These are phyloP conservation scores for Calocybe gangraenosa DNA, from an alignment of 768 basidiomycete genomes.

Conservation along the genomic window DNA sequence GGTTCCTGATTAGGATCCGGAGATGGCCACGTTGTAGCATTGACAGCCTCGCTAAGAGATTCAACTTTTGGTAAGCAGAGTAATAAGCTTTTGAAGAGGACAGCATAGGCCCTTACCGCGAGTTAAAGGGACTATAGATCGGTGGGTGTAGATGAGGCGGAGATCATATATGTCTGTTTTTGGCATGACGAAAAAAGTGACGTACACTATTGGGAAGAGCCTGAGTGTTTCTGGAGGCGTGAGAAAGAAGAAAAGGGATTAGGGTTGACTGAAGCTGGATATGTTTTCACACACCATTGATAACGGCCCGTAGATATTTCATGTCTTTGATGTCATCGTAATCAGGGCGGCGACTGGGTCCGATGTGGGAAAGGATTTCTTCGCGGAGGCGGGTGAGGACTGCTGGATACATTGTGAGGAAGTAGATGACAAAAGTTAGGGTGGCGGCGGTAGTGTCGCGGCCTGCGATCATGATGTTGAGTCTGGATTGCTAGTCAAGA, in stretches of 20 bases:
- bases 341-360: conserved; percentile 42
- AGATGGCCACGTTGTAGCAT: conserved; percentile 45
- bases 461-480: conserved; percentile 47
- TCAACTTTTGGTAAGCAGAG: not conserved
- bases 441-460: conserved; percentile 44
- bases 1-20: conserved; percentile 43
- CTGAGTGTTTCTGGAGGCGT: conserved; percentile 43
- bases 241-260: conserved; percentile 34
- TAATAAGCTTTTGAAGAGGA: too few species aligned
- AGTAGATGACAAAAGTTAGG: conserved; percentile 37
- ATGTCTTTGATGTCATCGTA: conserved; percentile 56
- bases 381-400: conserved; percentile 46
- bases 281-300: conserved; percentile 54
- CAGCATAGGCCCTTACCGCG: conserved; percentile 26
- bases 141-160: not conserved
- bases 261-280: conserved; percentile 47
- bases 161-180: not conserved
- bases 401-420: conserved; percentile 48
- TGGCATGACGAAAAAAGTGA: conserved; percentile 23
- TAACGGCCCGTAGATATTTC: conserved; percentile 61
- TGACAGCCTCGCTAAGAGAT: conserved; percentile 36
- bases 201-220: conserved; percentile 34
- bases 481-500: conserved; percentile 31
- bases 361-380: conserved; percentile 53
- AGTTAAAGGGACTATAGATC: conserved; percentile 40